Evolutionary conservation across 305 asterid genomes (phyloP), one percentile per base, ranked within the genome.

Genomic region (Ajuga reptans): DNA sequence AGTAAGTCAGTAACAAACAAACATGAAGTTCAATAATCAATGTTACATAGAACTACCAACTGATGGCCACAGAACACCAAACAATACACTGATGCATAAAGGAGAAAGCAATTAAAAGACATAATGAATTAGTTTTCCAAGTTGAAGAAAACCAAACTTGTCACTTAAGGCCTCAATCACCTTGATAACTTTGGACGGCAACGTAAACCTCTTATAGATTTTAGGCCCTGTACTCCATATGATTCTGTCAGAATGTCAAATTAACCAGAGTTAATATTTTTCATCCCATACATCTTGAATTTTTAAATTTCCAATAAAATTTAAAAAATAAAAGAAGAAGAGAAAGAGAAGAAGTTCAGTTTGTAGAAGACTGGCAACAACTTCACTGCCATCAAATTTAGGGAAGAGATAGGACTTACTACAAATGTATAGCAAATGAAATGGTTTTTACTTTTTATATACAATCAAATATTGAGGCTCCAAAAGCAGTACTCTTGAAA

Each of bases 221-320:
- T 90, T 81, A 10, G 87, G 77, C 21, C 97, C 98, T 33, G 86
- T 85, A 77, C 95, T 90, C 98, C 98, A 93, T 69, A 84, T 87
- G 83, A 93, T 84, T 87, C 97, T 93, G 86, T 56, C 62, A 72
- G 56, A 64, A 75, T 79, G 73, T 76, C 54, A 69, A 64, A 43
- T 41, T 75, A 36, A 54, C 46, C 74, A 73, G 34, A 58, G 68
- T 68, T 61, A 75, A 4, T 42, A 68, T 34, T 36, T 21, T 36
- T 58, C 62, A 66, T 17, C 33, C 15, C 50, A 16, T 10, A 62
- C 46, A 29, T 45, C 61, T 54, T 52, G 46, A 45, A 31, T 47
- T 47, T 54, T 43, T 67, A 11, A 52, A 41, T 6, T 4, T 47
- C 52, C 33, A 66, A 34, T 14, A 64, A 59, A 0, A 36, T 5